A percentile compares a stretch with the other conserved stretches of the same genome.
phyloP scores from a whole-genome alignment of 441 rosid species.

The Viola pubescens region DNA sequence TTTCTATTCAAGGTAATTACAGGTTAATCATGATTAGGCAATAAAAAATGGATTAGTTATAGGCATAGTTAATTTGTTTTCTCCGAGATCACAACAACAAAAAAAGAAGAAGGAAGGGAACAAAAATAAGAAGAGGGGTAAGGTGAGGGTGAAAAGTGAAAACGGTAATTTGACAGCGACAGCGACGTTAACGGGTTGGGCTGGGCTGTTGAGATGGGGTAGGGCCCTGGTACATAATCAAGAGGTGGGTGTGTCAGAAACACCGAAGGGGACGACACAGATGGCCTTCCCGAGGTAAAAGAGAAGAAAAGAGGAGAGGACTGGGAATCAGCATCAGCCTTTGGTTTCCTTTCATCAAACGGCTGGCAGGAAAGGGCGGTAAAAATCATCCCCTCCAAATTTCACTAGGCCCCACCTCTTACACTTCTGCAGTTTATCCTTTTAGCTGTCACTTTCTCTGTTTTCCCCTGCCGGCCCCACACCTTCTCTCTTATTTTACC shows the following conservation, averaged over 20 bases:
- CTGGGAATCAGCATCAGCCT: background rate
- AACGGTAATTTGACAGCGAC: background rate
- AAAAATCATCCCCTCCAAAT: background rate
- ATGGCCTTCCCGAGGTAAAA: slow-evolving; percentile 35
- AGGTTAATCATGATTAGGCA: background rate
- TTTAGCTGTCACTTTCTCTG: background rate
- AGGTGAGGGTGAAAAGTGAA: background rate
- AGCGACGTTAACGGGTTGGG: slow-evolving; percentile 27
- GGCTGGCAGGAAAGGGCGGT: background rate
- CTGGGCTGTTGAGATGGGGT: background rate
- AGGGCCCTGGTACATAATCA: slow-evolving; percentile 7
- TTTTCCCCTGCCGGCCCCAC: background rate
- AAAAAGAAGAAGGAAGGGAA: too few species aligned
- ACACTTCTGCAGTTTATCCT: background rate
- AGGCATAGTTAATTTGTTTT: too few species aligned
- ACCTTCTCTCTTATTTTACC: background rate
- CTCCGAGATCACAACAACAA: too few species aligned
- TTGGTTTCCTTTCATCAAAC: background rate
- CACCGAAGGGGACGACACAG: slow-evolving; percentile 12
- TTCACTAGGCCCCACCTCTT: background rate
- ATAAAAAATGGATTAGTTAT: background rate
- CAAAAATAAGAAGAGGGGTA: background rate
- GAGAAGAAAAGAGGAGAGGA: background rate
- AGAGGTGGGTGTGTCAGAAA: slow-evolving; percentile 12
- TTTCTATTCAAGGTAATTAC: too few species aligned